These are phyloP conservation scores for Hymenoscyphus salicellus DNA, from an alignment of 2,329 filamentous ascomycete species.

Conservation along the genomic window DNA sequence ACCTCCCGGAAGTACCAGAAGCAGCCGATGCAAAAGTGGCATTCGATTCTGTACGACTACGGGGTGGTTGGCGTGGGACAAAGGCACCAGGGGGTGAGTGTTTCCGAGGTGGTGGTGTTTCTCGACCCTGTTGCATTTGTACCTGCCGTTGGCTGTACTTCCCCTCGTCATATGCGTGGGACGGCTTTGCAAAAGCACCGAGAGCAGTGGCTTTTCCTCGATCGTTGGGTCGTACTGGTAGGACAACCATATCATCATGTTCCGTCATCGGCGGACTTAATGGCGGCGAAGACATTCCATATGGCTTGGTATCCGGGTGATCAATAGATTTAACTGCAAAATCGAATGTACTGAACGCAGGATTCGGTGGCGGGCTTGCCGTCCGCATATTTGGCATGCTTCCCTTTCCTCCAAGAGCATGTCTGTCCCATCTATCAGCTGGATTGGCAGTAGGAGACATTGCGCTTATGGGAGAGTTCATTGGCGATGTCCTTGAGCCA, in stretches of 20 bases:
- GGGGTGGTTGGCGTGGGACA: conserved; percentile 28
- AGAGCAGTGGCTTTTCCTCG: conserved; percentile 77
- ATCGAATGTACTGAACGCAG: conserved; percentile 40
- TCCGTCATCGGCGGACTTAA: conserved; percentile 72
- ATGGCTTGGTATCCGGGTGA: conserved; percentile 34
- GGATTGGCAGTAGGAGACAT: conserved; percentile 36
- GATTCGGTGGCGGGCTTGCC: conserved; percentile 42
- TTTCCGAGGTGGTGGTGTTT: conserved; percentile 49
- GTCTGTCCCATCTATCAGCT: conserved; percentile 49
- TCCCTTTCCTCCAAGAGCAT: conserved; percentile 50
- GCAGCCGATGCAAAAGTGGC: conserved; percentile 36
- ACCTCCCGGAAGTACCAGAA: conserved; percentile 41
- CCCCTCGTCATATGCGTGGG: conserved; percentile 75
- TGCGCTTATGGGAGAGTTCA: conserved; percentile 31
- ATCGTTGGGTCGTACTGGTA: conserved; percentile 72
- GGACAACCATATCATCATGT: conserved; percentile 59
- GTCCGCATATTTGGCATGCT: conserved; percentile 69
- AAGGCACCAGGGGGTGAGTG: conserved; percentile 29
- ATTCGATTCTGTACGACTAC: conserved; percentile 46
- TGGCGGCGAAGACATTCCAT: conserved; percentile 48
- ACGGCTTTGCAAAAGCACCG: conserved; percentile 69
- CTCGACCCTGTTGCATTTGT: conserved; percentile 73
- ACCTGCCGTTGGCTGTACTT: conserved; percentile 79
- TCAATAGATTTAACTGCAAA: conserved; percentile 36
- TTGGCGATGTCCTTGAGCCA: conserved; percentile 30